Evolutionary conservation across 371 early-diverging fungal species (phyloP).

Genomic region (Saksenaea vasiformis): DNA sequence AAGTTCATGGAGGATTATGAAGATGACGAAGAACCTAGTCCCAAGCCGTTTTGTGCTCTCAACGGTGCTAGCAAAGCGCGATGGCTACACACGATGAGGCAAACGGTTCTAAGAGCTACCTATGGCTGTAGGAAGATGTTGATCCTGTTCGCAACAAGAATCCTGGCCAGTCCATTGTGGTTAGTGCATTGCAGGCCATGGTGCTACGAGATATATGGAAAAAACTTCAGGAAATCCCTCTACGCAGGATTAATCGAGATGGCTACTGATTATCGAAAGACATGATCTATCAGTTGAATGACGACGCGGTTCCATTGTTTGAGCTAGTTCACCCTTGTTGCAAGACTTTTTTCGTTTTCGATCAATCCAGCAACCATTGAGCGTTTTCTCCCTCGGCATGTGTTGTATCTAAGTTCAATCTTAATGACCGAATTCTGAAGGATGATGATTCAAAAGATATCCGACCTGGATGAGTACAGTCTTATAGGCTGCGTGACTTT

Average conservation of each 20-base stretch:
- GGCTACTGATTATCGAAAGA: constrained; percentile 9
- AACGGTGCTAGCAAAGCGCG: not conserved
- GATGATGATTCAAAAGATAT: no score
- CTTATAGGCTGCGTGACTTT: no score
- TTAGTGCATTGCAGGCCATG: not conserved
- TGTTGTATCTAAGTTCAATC: no score
- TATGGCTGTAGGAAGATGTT: constrained; percentile 8
- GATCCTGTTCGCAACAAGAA: constrained; percentile 7
- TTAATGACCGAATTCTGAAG: no score
- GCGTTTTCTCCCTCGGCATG: not conserved
- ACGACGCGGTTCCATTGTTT: not conserved
- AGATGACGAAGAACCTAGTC: no score
- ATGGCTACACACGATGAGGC: constrained; percentile 6
- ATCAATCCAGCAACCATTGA: not conserved
- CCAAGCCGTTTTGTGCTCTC: no score
- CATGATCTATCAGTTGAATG: constrained; percentile 10
- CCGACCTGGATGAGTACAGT: no score
- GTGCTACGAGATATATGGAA: constrained; percentile 1
- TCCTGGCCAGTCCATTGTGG: constrained; percentile 6
- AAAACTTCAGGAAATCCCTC: constrained; percentile 1
- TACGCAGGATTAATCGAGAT: not conserved
- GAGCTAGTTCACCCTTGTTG: not conserved
- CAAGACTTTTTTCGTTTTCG: not conserved
- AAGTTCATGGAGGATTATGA: no score
- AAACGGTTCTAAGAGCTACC: constrained; percentile 5